Evolutionary conservation across 306 rosid species (phyloP).

Genomic region (Sicyos edulis): DNA sequence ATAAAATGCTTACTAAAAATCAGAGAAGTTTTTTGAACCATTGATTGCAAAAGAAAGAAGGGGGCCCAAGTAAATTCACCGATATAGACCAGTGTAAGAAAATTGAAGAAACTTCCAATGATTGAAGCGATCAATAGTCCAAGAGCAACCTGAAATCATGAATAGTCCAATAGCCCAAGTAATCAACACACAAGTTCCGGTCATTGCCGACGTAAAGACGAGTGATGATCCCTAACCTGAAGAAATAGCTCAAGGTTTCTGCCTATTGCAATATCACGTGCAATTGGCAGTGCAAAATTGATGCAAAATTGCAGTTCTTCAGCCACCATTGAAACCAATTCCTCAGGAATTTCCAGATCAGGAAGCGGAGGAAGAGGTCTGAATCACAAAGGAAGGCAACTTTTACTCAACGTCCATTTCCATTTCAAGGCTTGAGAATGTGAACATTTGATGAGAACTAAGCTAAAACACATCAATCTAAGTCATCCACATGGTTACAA

Average conservation of each 20-base stretch:
- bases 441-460: too few species aligned
- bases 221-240: slow-evolving; percentile 45
- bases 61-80: slow-evolving; percentile 39
- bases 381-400: too few species aligned
- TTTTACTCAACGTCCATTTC: too few species aligned
- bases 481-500: neutral
- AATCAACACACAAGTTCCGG: neutral
- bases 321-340: slow-evolving; percentile 44
- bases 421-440: too few species aligned
- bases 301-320: slow-evolving; percentile 56
- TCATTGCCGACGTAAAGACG: too few species aligned
- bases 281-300: slow-evolving; percentile 54
- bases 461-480: too few species aligned
- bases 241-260: slow-evolving; percentile 60
- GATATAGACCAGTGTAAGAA: slow-evolving; percentile 58
- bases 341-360: slow-evolving; percentile 84
- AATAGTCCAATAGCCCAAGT: too few species aligned
- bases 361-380: slow-evolving; percentile 98
- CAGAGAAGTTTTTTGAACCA: neutral
- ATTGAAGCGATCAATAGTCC: slow-evolving; percentile 52
- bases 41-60: too few species aligned
- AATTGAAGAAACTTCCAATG: slow-evolving; percentile 67
- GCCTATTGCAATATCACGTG: slow-evolving; percentile 70
- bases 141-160: slow-evolving; percentile 52
- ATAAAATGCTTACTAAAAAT: neutral